Base-by-base conservation (phyloP, 805 yeast species). In the Cyberlindnera euphorbiiphila region DNA sequence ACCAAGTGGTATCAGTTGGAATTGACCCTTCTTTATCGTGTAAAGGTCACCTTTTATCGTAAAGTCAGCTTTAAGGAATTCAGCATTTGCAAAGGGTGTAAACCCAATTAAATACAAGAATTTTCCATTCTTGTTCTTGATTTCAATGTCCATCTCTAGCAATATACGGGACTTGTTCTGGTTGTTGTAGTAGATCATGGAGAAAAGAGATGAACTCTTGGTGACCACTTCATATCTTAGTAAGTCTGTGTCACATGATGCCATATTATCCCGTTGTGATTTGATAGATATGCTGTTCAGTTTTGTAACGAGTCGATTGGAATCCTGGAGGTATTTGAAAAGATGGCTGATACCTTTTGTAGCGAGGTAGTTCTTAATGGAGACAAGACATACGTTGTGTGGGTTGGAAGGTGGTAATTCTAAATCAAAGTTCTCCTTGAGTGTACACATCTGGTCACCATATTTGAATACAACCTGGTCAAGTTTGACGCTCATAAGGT, bases 391-490 rank as follows among this genome's bases (percentile, higher is more conserved):
- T 3, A 52, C 13, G 13, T 44, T 46, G 31, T 55, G 60, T 10
- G 57, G 58, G 25, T 55, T 55, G 0, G 41, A 16, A 6, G 39
- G 33, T 7, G 51, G 54, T 15, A 55, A 25, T 24, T 53, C 57
- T 34, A 55, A 41, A 5, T 48, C 41, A 15, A 46, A 35, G 28
- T 41, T 42, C n/a, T 48, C 51, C 29, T 45, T 50, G 32, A 51
- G 27, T 6, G 52, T 48, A 32, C 56, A 50, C 5, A 43, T 28
- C 22, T 49, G 46, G 18, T 43, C 47, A 5, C 50, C 53, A 35
- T 56, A 56, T 15, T 50, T 48, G 42, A 56, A 56, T 10, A 47
- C 45, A 16, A 54, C 47, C 25, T 54, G 50, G 21, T 53, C 57
- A 3, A 54, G 34, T 26, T 45, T 53, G 2, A 54, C 54, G 24